phyloP scores from a whole-genome alignment of 768 basidiomycete species.

The Tulasnella sp. region DNA sequence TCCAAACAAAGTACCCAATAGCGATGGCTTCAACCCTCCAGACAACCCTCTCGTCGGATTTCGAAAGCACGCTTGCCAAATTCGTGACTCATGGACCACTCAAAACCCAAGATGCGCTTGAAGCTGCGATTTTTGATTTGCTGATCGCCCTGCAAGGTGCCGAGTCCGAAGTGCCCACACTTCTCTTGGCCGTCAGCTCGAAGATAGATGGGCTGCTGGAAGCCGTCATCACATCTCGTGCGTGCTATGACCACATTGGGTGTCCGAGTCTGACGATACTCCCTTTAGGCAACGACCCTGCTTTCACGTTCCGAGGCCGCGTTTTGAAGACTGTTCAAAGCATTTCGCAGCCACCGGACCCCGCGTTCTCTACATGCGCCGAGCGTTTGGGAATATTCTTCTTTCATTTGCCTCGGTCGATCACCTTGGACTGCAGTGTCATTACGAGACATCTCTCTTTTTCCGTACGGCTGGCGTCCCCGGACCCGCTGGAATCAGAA shows the following conservation, averaged over 20 bases:
- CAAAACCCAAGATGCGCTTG: not conserved
- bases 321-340: not conserved
- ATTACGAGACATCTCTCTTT: not conserved
- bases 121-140: not conserved
- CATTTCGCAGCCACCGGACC: not conserved
- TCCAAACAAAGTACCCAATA: no score
- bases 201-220: not conserved
- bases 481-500: not conserved
- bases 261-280: not conserved
- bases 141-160: not conserved
- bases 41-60: not conserved
- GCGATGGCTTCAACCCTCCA: not conserved
- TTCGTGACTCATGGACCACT: not conserved
- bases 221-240: not conserved
- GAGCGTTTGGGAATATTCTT: not conserved
- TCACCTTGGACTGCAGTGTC: not conserved
- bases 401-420: not conserved
- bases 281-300: not conserved
- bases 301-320: not conserved
- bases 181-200: not conserved
- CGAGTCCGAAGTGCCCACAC: not conserved
- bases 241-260: not conserved
- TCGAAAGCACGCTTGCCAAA: not conserved
- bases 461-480: not conserved
- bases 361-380: not conserved